phyloP scores from a whole-genome alignment of 2,329 filamentous ascomycete species.

The Nothophaeocryptopus gaeumannii region DNA sequence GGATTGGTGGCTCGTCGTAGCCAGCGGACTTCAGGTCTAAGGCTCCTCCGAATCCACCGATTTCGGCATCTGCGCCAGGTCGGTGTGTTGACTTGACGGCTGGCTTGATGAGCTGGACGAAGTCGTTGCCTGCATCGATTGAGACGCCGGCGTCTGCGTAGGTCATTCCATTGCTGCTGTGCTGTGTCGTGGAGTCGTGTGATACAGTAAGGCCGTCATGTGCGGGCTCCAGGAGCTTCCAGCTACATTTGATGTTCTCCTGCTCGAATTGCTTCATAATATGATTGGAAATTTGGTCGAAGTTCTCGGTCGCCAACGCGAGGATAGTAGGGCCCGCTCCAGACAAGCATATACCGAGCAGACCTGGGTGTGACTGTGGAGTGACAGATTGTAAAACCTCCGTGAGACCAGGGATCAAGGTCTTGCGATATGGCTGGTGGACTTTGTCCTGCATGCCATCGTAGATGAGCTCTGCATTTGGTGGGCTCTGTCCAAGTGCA shows the following conservation, averaged over 20 bases:
- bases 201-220: constrained; percentile 59
- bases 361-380: constrained; percentile 77
- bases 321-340: constrained; percentile 94
- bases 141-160: constrained; percentile 93
- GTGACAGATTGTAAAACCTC: constrained; percentile 91
- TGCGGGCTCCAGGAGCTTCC: constrained; percentile 85
- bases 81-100: constrained; percentile 82
- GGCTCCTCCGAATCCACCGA: constrained; percentile 91
- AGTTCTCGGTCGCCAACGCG: constrained; percentile 85
- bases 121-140: constrained; percentile 88
- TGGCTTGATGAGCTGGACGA: constrained; percentile 87
- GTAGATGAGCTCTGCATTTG: constrained; percentile 90
- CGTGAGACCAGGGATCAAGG: constrained; percentile 83
- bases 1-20: constrained; percentile 69
- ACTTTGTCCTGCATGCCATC: constrained; percentile 98
- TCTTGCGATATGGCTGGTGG: constrained; percentile 92
- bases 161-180: constrained; percentile 55
- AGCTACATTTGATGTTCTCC: constrained; percentile 74
- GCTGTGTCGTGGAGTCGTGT: constrained; percentile 20
- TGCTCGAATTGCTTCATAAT: constrained; percentile 65
- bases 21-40: constrained; percentile 74
- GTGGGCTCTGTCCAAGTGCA: constrained; percentile 83
- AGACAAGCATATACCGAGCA: constrained; percentile 90
- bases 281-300: constrained; percentile 76
- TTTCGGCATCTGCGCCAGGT: constrained; percentile 84